These are phyloP conservation scores for Dunaliella salina DNA, from an alignment of 163 green algal species.

Conservation along the genomic window DNA sequence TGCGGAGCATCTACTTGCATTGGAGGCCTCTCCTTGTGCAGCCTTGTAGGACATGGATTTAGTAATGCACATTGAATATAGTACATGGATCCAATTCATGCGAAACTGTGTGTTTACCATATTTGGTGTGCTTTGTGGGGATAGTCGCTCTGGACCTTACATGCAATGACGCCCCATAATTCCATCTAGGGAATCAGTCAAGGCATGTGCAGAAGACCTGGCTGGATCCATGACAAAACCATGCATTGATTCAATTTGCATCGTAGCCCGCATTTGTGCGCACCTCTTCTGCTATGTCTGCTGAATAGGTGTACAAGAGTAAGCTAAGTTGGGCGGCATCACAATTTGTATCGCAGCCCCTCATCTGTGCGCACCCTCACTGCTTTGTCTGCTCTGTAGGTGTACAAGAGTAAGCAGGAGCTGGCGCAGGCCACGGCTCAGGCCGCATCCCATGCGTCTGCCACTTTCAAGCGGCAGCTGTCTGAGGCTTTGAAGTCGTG, in stretches of 20 bases:
- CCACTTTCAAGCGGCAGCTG: not conserved
- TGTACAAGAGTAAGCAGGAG: not conserved
- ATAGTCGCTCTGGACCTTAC: too few relatives aligned
- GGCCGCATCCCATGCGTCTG: not conserved
- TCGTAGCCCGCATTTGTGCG: not conserved
- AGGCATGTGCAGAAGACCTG: too few relatives aligned
- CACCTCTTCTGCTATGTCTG: too few relatives aligned
- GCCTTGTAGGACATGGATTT: too few relatives aligned
- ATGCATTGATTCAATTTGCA: not conserved
- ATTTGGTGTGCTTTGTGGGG: too few relatives aligned
- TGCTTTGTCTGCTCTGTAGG: not conserved
- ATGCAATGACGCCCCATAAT: too few relatives aligned
- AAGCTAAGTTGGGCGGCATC: not conserved
- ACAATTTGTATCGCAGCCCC: not conserved
- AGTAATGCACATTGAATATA: too few relatives aligned
- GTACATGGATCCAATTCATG: too few relatives aligned
- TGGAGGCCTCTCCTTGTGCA: too few relatives aligned
- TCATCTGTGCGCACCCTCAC: not conserved
- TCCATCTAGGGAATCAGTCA: too few relatives aligned
- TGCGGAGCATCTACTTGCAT: too few relatives aligned
- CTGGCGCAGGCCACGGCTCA: not conserved
- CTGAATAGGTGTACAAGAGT: not conserved
- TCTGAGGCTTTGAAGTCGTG: not conserved
- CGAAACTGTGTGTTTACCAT: too few relatives aligned
- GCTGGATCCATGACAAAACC: not conserved